Conservation (phyloP, 257 asterid species). For the Mitragyna speciosa region DNA sequence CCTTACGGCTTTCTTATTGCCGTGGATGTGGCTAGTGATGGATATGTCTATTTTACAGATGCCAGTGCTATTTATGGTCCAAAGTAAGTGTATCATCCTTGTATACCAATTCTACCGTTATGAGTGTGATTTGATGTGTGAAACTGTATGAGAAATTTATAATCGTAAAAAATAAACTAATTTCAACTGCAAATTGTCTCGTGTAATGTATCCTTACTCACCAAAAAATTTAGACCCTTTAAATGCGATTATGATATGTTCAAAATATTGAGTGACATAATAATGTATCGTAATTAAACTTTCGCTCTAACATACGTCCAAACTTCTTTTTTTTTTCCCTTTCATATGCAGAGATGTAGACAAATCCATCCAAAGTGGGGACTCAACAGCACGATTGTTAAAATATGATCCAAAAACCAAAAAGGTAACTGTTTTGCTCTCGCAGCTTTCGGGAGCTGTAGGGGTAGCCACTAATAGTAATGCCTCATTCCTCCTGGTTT, state of each 20-base stretch:
- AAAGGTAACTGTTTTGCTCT: not conserved
- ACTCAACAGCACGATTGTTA: slow-evolving; percentile 13
- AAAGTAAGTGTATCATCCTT: not conserved
- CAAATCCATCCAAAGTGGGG: slow-evolving; percentile 6
- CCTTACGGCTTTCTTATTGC: not conserved
- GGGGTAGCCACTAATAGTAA: not conserved
- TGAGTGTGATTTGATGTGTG: too few species aligned
- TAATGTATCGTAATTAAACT: too few species aligned
- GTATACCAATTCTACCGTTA: too few species aligned
- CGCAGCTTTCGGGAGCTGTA: not conserved
- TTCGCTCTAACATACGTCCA: not conserved
- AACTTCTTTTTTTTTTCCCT: too few species aligned
- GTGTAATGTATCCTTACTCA: too few species aligned
- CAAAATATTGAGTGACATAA: too few species aligned
- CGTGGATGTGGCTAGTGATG: not conserved
- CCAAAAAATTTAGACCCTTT: too few species aligned
- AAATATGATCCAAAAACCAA: not conserved
- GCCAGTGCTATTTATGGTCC: not conserved
- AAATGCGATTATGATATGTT: too few species aligned
- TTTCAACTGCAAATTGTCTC: too few species aligned
- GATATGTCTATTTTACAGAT: not conserved
- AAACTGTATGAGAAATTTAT: too few species aligned
- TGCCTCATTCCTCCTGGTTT: slow-evolving; percentile 10
- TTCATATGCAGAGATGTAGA: not conserved
- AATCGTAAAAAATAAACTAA: too few species aligned